Evolutionary conservation across 345 rosid species (phyloP), one percentile per base, ranked within the genome.

Genomic region (Odontarrhena argentea): DNA sequence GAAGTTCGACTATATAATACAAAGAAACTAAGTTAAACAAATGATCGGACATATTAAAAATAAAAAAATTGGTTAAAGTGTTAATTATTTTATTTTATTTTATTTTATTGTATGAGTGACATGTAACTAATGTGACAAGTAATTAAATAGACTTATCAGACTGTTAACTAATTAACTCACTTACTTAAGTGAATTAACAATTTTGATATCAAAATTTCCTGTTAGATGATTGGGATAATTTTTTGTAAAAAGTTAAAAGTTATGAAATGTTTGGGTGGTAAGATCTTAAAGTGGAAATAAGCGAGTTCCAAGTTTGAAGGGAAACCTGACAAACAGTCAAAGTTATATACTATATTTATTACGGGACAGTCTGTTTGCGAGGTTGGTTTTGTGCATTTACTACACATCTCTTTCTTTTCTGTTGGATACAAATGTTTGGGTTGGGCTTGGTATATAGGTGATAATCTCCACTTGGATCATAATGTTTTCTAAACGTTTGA

Each of bases 371-470:
- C n/a, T 60, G 22, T 25, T 36, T 56, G 45, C 40, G 24, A 70
- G 55, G 34, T 70, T 61, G 56, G 68, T 62, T 70, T 62, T 70
- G 55, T 53, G 68, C 74, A 62, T 70, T 70, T 62, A 70, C 22
- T 18, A 18, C 32, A 28, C 5, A 3, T 18, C 10, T 40, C 32
- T 12, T 8, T 34, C 28, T 54, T 8, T 13, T 60, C 2, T 1
- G 1, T 50, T 4, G 10, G 5, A 13, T 48, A 18, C 24, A 47
- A 36, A 35, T 47, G 36, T 3, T 24, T 15, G 12, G 44, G 45
- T 22, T 35, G 30, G 3, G 32, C 32, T 28, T 28, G 32, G 32
- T 3, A 28, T 28, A 28, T 28, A 28, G 22, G 22, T 18, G 22
- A 18, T 18, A 18, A 18, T 18, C 22, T 18, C 22, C 22, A 18